Base-by-base conservation (phyloP, 2,329 filamentous ascomycete species). In the Lasiodiplodia hormozganensis region DNA sequence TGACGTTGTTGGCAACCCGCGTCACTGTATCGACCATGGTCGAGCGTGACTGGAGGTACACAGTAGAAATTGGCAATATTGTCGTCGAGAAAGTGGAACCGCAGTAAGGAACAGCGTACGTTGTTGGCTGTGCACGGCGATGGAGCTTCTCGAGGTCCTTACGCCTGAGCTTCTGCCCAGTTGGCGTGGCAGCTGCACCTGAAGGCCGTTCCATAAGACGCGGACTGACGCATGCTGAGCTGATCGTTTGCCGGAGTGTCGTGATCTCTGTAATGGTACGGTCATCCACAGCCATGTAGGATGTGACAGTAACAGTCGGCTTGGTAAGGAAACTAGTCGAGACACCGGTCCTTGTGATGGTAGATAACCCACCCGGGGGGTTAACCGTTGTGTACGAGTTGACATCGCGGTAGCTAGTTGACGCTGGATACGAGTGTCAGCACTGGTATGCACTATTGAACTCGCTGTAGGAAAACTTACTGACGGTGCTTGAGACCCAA, bases 1-100 rank as follows among this genome's bases (percentile, higher is more conserved):
- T 51, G 5, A 57, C 52, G 36, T 65, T 68, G 58, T 54, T 64
- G 4, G 58, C 60, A 12, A 65, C 18, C 11, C 51, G 54, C 28
- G 67, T 68, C 5, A 64, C 38, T 2, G 52, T 64, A n/a, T 68
- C 67, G 28, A 57, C 28, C 38, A 65, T 25, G 7, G 58, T 65
- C 3, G 67, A 64, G 18, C 38, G 31, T 18, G 57, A 52, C 25
- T 56, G 40, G 6, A 64, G 49, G 4, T 57, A 57, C 21, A 51
- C 40, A 4, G 67, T 68, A 10, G 51, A 54, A 14, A 38, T 51
- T 8, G 58, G 67, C 38, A 68, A 21, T 12, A 68, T 57, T 1
- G 67, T 57, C 2, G 58, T 68, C 2, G 67, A 68, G 51, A 62
- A 47, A 4, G 49, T 53, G 8, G 58, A 51, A 11, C 58, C 67